phyloP scores from a whole-genome alignment of 345 rosid genomes.

The Physaria fendleri region DNA sequence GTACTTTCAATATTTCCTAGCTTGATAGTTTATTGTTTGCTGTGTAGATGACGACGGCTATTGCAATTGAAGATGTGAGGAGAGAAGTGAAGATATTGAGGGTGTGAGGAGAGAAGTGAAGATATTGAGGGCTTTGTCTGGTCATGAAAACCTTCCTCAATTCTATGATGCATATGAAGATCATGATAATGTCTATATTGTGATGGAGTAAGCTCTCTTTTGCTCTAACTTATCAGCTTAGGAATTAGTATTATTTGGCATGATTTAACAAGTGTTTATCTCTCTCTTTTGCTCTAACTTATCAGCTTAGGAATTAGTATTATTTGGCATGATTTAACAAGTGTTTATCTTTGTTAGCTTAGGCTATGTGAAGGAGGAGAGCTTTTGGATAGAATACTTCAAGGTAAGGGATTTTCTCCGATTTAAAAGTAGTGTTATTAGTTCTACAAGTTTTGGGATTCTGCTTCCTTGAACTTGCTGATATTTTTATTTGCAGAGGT shows the following conservation, averaged over 20 bases:
- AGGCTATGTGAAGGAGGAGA: conserved; percentile 99
- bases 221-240: background rate
- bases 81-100: conserved; percentile 90
- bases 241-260: background rate
- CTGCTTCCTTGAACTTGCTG: background rate
- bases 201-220: conserved; percentile 81
- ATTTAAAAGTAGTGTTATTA: background rate
- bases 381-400: conserved; percentile 95
- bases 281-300: background rate
- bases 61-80: conserved; percentile 96
- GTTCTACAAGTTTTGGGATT: background rate
- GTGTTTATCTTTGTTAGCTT: conserved; percentile 12
- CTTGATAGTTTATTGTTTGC: conserved; percentile 1
- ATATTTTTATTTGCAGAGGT: conserved; percentile 54
- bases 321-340: background rate
- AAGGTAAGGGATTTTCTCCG: conserved; percentile 41
- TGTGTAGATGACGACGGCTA: conserved; percentile 90
- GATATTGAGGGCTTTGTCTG: conserved; percentile 76
- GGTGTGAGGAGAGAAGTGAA: conserved; percentile 97
- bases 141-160: conserved; percentile 71
- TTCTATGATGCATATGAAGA: conserved; percentile 94
- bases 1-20: background rate
- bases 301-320: background rate
- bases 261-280: conserved; percentile 5
- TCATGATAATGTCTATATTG: conserved; percentile 77